Conservation (phyloP, 805 yeast species). For the Kuraishia molischiana region DNA sequence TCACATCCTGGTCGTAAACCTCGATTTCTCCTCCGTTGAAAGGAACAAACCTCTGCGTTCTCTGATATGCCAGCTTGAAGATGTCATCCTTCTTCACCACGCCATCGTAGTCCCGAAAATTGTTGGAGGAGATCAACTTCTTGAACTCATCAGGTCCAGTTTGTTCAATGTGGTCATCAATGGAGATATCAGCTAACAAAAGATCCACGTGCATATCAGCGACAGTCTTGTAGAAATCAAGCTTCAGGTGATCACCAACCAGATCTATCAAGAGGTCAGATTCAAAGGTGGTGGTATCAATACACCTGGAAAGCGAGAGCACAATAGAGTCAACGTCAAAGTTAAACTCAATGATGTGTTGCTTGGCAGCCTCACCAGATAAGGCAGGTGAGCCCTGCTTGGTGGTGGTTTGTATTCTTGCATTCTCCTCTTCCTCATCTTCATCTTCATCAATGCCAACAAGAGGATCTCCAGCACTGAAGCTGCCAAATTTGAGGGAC, state of each 20-base stretch:
- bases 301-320: conserved; percentile 59
- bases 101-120: conserved; percentile 25
- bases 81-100: conserved; percentile 32
- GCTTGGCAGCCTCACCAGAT: conserved; percentile 23
- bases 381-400: neutral
- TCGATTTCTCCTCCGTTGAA: conserved; percentile 46
- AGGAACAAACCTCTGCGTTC: conserved; percentile 51
- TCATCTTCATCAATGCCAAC: conserved; percentile 7
- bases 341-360: conserved; percentile 61
- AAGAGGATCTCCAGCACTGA: conserved; percentile 10
- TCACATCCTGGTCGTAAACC: conserved; percentile 69
- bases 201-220: conserved; percentile 59
- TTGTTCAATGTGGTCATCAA: conserved; percentile 68
- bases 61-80: conserved; percentile 47
- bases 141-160: conserved; percentile 55
- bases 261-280: conserved; percentile 67
- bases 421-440: conserved; percentile 4
- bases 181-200: conserved; percentile 49
- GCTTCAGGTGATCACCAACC: conserved; percentile 51
- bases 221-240: conserved; percentile 51
- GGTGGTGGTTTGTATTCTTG: conserved; percentile 1
- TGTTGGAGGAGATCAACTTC: conserved; percentile 58
- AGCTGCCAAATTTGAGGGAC: conserved; percentile 20
- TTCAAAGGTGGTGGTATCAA: conserved; percentile 45
- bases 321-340: conserved; percentile 59